Evolutionary conservation across 2,329 filamentous ascomycete genomes (phyloP).

Genomic region (Elsinoe batatas): DNA sequence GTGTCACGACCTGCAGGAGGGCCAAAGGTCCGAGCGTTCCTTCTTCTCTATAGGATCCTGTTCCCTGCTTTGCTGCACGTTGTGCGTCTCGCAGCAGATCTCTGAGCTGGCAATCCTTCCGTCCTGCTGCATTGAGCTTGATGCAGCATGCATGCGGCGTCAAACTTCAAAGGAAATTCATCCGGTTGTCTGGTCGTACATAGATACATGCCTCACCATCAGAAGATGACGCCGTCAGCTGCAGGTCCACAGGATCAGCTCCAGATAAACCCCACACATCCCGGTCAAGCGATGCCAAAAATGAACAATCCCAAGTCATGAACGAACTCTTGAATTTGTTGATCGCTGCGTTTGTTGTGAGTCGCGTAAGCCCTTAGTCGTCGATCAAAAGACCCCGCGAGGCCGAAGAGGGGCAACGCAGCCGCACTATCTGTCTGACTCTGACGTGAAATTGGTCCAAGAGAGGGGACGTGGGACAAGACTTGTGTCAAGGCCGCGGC

Average conservation of each 20-base stretch:
- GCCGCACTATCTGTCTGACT: conserved; percentile 10
- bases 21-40: not conserved
- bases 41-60: conserved; percentile 5
- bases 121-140: conserved; percentile 4
- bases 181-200: not conserved
- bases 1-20: conserved; percentile 1
- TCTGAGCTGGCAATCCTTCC: conserved; percentile 10
- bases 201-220: not conserved
- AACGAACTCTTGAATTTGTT: conserved; percentile 7
- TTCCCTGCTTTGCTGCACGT: conserved; percentile 6
- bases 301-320: conserved; percentile 9
- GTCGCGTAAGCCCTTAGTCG: conserved; percentile 11
- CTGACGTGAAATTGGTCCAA: conserved; percentile 10
- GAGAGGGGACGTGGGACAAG: not conserved
- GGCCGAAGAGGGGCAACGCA: conserved; percentile 10
- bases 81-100: not conserved
- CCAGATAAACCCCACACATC: conserved; percentile 9
- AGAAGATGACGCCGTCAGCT: not conserved
- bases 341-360: conserved; percentile 2
- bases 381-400: conserved; percentile 8
- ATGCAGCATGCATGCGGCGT: no score
- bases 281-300: conserved; percentile 8
- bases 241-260: not conserved
- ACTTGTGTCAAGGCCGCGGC: conserved; percentile 2
- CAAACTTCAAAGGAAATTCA: not conserved